Evolutionary conservation across 768 basidiomycete genomes (phyloP), one percentile per base, ranked within the genome.

Genomic region (Boletus tylopilopsis): DNA sequence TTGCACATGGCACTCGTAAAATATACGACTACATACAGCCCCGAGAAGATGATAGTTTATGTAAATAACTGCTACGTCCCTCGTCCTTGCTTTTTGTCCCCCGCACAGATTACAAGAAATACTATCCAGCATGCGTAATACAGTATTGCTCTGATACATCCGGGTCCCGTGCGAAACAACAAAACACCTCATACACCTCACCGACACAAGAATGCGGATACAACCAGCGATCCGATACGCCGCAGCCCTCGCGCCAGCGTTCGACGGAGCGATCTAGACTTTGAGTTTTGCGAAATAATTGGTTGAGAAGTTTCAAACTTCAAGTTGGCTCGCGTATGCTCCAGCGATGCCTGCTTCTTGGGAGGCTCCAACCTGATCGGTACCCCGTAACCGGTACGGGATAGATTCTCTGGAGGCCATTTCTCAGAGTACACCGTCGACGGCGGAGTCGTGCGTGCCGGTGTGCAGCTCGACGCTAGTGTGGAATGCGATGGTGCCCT

Each of bases 391-490:
- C 53, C 56, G 12, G 63, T 49, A 51, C 58, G 68, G 41, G 60
- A 35, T 9, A 44, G n/a, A 24, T 49, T 59, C 42, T 67, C 65
- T 2, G 56, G 46, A 50, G 56, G 48, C 52, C 52, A 69, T 40
- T 68, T 68, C 25, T 68, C 67, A 53, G 68, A 69, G 30, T 61
- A 56, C 30, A 62, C 44, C 41, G 60, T 64, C 32, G 57, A 60
- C 12, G 67, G 66, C 16, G 66, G 62, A 18, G 58, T 59, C 15
- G 62, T 62, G 16, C 59, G 68, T 35, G 64, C 64, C 11, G 64
- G 64, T 19, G 66, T 60, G 39, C 44, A 63, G 33, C 53, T 64
- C 37, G 66, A 67, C 12, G 54, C 51, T 35, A 54, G 19, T 18
- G 64, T 64, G 19, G 67, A 56, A 45, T 58, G 54, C 11, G 64